These are phyloP conservation scores for Fraxinus cuspidata DNA, from an alignment of 257 asterid species.

Conservation along the genomic window DNA sequence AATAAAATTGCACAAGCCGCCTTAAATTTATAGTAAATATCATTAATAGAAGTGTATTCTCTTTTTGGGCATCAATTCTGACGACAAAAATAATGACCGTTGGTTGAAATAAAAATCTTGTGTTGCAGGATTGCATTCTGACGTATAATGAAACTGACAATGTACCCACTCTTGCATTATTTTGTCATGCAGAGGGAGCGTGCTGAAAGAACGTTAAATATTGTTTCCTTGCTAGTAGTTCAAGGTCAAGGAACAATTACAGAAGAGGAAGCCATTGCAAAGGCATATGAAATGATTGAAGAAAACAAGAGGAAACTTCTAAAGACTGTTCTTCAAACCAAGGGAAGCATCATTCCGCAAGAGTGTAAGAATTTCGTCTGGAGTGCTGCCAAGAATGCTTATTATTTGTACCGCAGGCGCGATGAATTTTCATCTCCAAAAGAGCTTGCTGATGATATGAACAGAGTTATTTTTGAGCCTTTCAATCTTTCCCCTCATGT, in stretches of 20 bases:
- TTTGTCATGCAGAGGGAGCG: slow-evolving; percentile 30
- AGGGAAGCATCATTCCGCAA: slow-evolving; percentile 33
- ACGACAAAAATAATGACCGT: too few species aligned
- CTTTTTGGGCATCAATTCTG: too few species aligned
- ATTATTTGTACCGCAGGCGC: slow-evolving; percentile 27
- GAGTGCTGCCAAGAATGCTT: slow-evolving; percentile 28
- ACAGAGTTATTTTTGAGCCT: slow-evolving; percentile 32
- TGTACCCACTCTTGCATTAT: not conserved
- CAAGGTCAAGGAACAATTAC: not conserved
- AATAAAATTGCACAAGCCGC: too few species aligned
- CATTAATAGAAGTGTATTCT: too few species aligned
- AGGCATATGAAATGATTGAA: slow-evolving; percentile 22
- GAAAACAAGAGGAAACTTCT: slow-evolving; percentile 32
- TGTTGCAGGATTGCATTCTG: not conserved
- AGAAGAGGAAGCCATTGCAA: slow-evolving; percentile 31
- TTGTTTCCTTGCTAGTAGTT: slow-evolving; percentile 26
- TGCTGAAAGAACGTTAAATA: slow-evolving; percentile 25
- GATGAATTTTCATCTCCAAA: slow-evolving; percentile 38
- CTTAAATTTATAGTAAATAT: too few species aligned
- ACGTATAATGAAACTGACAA: not conserved
- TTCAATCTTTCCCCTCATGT: not conserved
- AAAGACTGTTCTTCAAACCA: slow-evolving; percentile 30
- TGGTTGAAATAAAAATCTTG: too few species aligned
- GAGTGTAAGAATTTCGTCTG: slow-evolving; percentile 37
- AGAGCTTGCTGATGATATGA: slow-evolving; percentile 34